These are phyloP conservation scores for Debaryomyces coudertii DNA, from an alignment of 1,139 yeast genomes.

Conservation along the genomic window DNA sequence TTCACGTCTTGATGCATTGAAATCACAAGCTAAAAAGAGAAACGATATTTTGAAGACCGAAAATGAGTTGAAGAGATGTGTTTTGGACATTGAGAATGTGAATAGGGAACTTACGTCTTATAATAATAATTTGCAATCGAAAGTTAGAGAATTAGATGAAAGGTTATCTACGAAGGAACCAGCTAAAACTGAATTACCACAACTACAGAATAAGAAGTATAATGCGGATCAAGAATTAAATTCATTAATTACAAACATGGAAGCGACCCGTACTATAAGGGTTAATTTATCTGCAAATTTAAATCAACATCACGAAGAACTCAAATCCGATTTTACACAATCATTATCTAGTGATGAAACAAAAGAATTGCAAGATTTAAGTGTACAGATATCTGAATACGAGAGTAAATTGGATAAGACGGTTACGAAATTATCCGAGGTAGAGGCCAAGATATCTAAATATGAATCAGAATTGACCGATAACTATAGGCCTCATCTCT, in stretches of 20 bases:
- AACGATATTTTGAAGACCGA: constrained; percentile 46
- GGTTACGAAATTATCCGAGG: constrained; percentile 46
- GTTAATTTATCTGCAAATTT: constrained; percentile 33
- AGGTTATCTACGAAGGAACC: constrained; percentile 48
- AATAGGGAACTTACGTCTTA: constrained; percentile 32
- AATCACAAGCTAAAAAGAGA: constrained; percentile 54
- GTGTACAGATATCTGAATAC: constrained; percentile 38
- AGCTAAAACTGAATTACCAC: constrained; percentile 43
- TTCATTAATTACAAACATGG: constrained; percentile 26
- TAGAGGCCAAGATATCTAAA: constrained; percentile 55
- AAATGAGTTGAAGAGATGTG: constrained; percentile 25
- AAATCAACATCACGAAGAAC: constrained; percentile 52
- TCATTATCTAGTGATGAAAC: constrained; percentile 48
- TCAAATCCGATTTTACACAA: constrained; percentile 56
- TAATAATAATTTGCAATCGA: constrained; percentile 50
- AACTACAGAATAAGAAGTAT: constrained; percentile 41
- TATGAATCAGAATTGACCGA: constrained; percentile 62
- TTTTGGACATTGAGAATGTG: constrained; percentile 25
- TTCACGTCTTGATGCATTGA: constrained; percentile 73
- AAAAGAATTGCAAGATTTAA: constrained; percentile 41
- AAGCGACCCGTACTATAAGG: constrained; percentile 27
- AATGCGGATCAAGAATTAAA: constrained; percentile 47
- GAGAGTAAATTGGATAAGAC: constrained; percentile 48
- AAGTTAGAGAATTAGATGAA: constrained; percentile 40
- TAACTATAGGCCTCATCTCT: constrained; percentile 40